phyloP scores from a whole-genome alignment of 805 yeast genomes.

The Lachancea cidri region DNA sequence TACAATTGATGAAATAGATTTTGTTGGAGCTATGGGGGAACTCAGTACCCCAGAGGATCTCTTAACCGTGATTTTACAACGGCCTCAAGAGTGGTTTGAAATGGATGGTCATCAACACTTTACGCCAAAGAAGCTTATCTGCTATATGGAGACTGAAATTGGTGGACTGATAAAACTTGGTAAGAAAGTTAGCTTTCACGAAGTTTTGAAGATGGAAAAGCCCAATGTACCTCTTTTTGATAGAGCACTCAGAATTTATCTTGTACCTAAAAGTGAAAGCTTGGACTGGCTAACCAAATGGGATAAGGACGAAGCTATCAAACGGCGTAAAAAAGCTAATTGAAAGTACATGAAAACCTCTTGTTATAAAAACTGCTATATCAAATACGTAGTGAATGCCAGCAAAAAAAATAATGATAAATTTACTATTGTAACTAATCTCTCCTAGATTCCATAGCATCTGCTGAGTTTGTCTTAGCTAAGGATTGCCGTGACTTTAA shows the following conservation, averaged over 20 bases:
- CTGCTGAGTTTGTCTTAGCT: conserved; percentile 21
- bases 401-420: not conserved
- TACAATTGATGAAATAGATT: conserved; percentile 76
- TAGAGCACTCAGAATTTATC: conserved; percentile 60
- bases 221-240: conserved; percentile 78
- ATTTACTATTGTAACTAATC: not conserved
- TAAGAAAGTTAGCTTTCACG: conserved; percentile 61
- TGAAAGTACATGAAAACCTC: no score
- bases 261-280: conserved; percentile 70
- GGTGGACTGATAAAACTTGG: conserved; percentile 89
- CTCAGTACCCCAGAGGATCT: conserved; percentile 60
- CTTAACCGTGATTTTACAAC: conserved; percentile 52
- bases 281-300: conserved; percentile 61
- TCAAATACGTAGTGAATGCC: not conserved
- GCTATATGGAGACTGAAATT: conserved; percentile 71
- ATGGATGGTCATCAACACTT: conserved; percentile 57
- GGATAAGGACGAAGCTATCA: conserved; percentile 57
- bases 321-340: conserved; percentile 33
- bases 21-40: conserved; percentile 71
- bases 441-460: not conserved
- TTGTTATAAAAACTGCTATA: no score
- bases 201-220: conserved; percentile 53
- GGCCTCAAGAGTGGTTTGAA: conserved; percentile 67
- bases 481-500: conserved; percentile 50
- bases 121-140: conserved; percentile 52